phyloP scores from a whole-genome alignment of 306 rosid species.

The Cucurbita argyrosperma region DNA sequence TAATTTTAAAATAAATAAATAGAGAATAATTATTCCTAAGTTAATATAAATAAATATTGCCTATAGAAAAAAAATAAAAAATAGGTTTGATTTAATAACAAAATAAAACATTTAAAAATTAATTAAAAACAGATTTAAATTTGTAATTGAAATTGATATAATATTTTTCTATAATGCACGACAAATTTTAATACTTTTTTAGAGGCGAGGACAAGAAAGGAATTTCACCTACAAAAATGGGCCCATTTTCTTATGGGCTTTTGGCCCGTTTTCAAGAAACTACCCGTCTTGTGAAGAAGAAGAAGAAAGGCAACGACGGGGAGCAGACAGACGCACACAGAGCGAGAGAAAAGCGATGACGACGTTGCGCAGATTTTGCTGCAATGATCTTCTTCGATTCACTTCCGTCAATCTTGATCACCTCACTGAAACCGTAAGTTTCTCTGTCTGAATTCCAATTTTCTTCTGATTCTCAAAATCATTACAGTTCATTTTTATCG shows the following conservation, averaged over 20 bases:
- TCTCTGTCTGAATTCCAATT: background rate
- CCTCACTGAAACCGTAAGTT: slow-evolving; percentile 79
- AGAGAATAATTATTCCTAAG: too few relatives aligned
- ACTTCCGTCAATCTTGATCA: slow-evolving; percentile 79
- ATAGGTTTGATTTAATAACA: too few relatives aligned
- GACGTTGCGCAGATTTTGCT: slow-evolving; percentile 84
- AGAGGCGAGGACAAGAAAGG: background rate
- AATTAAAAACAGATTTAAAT: too few relatives aligned
- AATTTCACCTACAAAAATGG: background rate
- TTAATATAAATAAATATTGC: too few relatives aligned
- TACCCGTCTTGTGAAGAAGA: background rate
- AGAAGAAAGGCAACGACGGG: background rate
- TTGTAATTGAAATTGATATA: too few relatives aligned
- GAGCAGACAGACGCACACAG: background rate
- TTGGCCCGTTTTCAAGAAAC: background rate
- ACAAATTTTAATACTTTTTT: too few relatives aligned
- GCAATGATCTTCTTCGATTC: slow-evolving; percentile 92
- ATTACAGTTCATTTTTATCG: background rate
- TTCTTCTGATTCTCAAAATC: background rate
- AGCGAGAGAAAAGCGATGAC: slow-evolving; percentile 36
- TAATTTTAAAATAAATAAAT: too few relatives aligned
- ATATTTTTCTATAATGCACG: too few relatives aligned
- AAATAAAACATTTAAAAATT: too few relatives aligned
- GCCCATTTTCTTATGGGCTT: background rate
- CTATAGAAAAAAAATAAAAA: too few relatives aligned